phyloP scores from a whole-genome alignment of 805 yeast species.

The Kodamaea kakaduensis region DNA sequence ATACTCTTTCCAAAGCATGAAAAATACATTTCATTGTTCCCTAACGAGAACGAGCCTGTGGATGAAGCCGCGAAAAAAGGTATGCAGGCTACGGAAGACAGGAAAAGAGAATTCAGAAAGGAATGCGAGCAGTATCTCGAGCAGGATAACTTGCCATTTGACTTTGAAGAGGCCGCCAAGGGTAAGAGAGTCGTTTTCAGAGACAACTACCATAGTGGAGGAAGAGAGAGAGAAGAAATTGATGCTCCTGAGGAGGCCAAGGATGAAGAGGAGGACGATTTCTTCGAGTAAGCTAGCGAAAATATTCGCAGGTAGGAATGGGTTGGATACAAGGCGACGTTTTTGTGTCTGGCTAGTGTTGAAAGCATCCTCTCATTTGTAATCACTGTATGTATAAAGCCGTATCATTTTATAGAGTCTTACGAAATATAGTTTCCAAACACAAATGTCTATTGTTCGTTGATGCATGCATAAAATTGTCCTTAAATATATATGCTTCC shows the following conservation, averaged over 20 bases:
- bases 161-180: conserved; percentile 42
- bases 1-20: conserved; percentile 72
- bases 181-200: conserved; percentile 30
- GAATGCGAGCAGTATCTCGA: conserved; percentile 50
- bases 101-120: conserved; percentile 43
- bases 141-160: conserved; percentile 50
- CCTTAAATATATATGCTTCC: too few relatives aligned
- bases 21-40: conserved; percentile 78
- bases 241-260: conserved; percentile 42
- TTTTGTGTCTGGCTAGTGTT: too few relatives aligned
- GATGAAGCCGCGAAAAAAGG: conserved; percentile 39
- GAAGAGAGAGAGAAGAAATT: conserved; percentile 25
- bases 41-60: conserved; percentile 30
- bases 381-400: too few relatives aligned
- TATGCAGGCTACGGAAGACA: conserved; percentile 37
- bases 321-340: too few relatives aligned
- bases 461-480: not conserved
- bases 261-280: conserved; percentile 21
- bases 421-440: too few relatives aligned
- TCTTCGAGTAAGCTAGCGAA: conserved; percentile 20
- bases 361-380: too few relatives aligned
- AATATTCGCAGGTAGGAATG: too few relatives aligned
- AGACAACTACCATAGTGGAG: conserved; percentile 16
- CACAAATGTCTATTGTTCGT: not conserved
- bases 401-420: too few relatives aligned